Evolutionary conservation across 306 rosid species (phyloP), one percentile per base, ranked within the genome.

Genomic region (Quercus gilva): DNA sequence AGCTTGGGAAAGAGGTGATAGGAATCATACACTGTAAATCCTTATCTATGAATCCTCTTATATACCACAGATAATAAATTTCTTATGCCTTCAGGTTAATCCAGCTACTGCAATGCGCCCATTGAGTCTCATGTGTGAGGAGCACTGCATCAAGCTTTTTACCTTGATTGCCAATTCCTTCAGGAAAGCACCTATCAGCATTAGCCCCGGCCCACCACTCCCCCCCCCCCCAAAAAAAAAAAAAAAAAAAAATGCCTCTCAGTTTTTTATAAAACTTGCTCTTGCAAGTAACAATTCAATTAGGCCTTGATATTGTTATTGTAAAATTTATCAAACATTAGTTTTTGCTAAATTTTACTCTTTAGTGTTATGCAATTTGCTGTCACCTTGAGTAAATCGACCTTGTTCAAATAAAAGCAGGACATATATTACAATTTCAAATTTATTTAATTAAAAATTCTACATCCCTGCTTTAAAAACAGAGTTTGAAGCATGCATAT

Each of bases 161-260:
- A 5, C 91, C 92, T 15, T n/a, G n/a, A n/a, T n/a, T 88, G 87
- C 90, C 90, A 33, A 90, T 90, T 63, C 91, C 92, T 77, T 87
- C 82, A 9, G 86, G 89, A 33, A 92, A 89, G 73, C 78, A 87
- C 83, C 92, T 87, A 45, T 19, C 68, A 56, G 2, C 77, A 74
- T 74, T 33, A 1, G 1, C 3, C 0, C 1, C 1, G 6, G 0
- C 2, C 35, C 35, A 0, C 6, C 35, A 0, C 37, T 8, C 1
- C 41, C 7, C 41, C 41, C 7, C 41, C 8, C 8, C 6, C 33
- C 33, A 33, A 33, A 33, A 29, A 29, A 29, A 29, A 29, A 29
- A 29, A 29, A 28, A 28, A n/a, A 19, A 7, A 2, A 55, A 0
- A 57, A 29, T 8, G 20, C 2, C 29, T 21, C 28, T 35, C 70